A percentile compares a stretch with the other conserved stretches of the same genome.
Evolutionary conservation across 331 rosid genomes (phyloP).

Genomic region (Rhamnella rubrinervis): DNA sequence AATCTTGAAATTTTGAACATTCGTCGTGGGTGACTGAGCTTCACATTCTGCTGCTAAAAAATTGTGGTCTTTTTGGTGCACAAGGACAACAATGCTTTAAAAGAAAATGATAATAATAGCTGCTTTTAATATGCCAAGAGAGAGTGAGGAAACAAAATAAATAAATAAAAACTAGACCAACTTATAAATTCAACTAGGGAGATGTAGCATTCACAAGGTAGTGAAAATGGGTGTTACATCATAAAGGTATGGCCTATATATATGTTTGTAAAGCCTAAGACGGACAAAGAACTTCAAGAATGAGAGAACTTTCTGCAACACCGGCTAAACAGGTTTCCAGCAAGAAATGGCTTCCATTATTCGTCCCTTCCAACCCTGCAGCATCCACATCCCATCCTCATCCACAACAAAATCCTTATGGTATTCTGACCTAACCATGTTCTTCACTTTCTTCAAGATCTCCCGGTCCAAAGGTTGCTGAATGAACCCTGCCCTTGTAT

Average conservation of each 20-base stretch:
- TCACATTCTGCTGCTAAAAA: not conserved
- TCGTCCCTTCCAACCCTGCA: conserved; percentile 32
- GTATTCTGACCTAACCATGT: conserved; percentile 18
- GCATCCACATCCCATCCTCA: conserved; percentile 27
- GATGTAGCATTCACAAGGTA: no score
- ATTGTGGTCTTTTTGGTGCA: not conserved
- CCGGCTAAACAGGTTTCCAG: conserved; percentile 21
- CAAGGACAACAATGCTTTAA: no score
- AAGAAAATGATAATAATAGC: no score
- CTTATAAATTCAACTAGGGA: no score
- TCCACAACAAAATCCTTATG: conserved; percentile 19
- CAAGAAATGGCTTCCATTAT: conserved; percentile 17
- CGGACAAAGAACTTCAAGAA: no score
- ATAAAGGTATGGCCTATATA: no score
- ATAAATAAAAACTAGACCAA: no score
- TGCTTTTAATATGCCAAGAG: no score
- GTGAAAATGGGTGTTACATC: no score
- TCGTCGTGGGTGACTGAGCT: not conserved
- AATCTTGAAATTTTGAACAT: not conserved
- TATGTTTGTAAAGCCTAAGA: no score
- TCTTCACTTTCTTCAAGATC: conserved; percentile 24
- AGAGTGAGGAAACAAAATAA: no score
- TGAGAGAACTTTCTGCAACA: no score
- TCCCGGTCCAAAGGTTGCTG: conserved; percentile 38
- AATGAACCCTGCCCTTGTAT: conserved; percentile 43